Evolutionary conservation across 108 stramenopile genomes (phyloP).

Genomic region (Cafeteria roenbergensis): DNA sequence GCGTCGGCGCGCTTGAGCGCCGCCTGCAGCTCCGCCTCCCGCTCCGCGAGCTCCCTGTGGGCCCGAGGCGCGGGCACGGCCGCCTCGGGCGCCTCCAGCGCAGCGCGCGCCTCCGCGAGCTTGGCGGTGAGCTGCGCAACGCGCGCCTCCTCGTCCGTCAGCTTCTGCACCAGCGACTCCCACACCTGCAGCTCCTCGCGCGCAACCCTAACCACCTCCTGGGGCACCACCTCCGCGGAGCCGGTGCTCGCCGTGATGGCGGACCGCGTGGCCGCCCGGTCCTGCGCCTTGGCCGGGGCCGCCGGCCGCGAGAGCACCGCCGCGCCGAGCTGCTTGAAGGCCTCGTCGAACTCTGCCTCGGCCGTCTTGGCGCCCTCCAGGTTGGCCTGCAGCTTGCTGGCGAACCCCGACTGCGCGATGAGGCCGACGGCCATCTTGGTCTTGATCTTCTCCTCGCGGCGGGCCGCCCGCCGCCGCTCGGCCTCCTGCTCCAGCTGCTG

Average conservation of each 20-base stretch:
- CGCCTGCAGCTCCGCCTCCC: background rate
- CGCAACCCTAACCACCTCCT: background rate
- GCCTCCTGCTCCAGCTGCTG: background rate
- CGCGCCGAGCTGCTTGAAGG: background rate
- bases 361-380: background rate
- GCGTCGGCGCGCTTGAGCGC: background rate
- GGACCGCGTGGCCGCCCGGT: too few species aligned
- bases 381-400: background rate
- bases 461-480: too few species aligned
- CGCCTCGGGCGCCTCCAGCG: background rate
- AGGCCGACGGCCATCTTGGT: background rate
- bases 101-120: background rate
- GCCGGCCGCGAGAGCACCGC: too few species aligned
- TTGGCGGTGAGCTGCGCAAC: background rate
- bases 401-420: background rate
- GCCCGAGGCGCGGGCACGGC: too few species aligned
- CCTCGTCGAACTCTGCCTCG: background rate
- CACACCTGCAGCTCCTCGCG: background rate
- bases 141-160: background rate
- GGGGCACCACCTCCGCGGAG: background rate
- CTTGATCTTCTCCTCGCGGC: background rate
- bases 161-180: background rate
- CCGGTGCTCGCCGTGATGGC: background rate
- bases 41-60: background rate
- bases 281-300: too few species aligned